Evolutionary conservation across 371 early-diverging fungal genomes (phyloP).

Genomic region (Cokeromyces recurvatus): DNA sequence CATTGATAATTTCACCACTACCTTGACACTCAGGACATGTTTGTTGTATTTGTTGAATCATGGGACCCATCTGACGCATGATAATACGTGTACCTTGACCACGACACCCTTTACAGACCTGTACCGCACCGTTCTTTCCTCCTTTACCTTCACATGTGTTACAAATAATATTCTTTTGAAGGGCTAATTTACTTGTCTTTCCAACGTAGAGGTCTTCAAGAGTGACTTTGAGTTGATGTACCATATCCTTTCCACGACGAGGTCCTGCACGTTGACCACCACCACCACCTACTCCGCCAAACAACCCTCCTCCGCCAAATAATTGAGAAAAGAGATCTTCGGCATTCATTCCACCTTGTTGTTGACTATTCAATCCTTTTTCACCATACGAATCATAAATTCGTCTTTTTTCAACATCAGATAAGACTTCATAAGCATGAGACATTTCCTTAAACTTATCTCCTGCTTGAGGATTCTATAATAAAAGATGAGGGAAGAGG

Average conservation of each 20-base stretch:
- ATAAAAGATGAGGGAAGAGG: background rate
- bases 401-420: slow-evolving; percentile 73
- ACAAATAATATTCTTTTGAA: slow-evolving; percentile 83
- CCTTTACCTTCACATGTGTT: slow-evolving; percentile 67
- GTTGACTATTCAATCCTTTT: slow-evolving; percentile 69
- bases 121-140: slow-evolving; percentile 58
- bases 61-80: slow-evolving; percentile 94
- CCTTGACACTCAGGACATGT: slow-evolving; percentile 86
- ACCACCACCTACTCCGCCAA: too few species aligned
- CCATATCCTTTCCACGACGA: slow-evolving; percentile 71
- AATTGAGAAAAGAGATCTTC: slow-evolving; percentile 30
- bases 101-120: slow-evolving; percentile 69
- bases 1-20: slow-evolving; percentile 81
- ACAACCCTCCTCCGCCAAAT: slow-evolving; percentile 73
- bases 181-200: slow-evolving; percentile 81
- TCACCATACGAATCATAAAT: slow-evolving; percentile 75
- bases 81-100: slow-evolving; percentile 84
- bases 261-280: slow-evolving; percentile 49
- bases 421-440: slow-evolving; percentile 93
- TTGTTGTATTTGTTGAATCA: slow-evolving; percentile 96
- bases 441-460: slow-evolving; percentile 92
- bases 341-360: slow-evolving; percentile 57
- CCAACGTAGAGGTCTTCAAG: slow-evolving; percentile 95
- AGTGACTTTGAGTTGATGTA: slow-evolving; percentile 73
- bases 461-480: slow-evolving; percentile 70